Evolutionary conservation across 2,329 filamentous ascomycete genomes (phyloP).

Genomic region (Tolypocladium capitatum): DNA sequence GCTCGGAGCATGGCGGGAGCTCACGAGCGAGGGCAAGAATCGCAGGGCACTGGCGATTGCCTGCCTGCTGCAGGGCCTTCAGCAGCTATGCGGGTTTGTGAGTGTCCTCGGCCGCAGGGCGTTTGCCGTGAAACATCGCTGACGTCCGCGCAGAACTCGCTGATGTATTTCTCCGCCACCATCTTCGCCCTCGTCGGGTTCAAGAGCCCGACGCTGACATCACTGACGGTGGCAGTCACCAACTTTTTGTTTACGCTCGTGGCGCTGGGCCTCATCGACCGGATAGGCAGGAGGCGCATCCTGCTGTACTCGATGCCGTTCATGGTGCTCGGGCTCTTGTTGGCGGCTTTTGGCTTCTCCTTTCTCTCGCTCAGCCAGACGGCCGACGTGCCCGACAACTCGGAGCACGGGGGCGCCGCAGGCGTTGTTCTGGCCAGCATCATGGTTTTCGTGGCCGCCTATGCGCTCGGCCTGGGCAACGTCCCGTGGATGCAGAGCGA

Average conservation of each 20-base stretch:
- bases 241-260: constrained; percentile 71
- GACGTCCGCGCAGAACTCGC: constrained; percentile 47
- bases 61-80: constrained; percentile 72
- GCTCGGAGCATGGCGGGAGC: constrained; percentile 36
- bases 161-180: constrained; percentile 86
- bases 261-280: constrained; percentile 66
- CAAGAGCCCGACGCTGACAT: constrained; percentile 63
- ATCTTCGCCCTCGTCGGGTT: constrained; percentile 72
- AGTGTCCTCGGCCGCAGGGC: constrained; percentile 15
- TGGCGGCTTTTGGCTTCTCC: constrained; percentile 61
- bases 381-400: constrained; percentile 5
- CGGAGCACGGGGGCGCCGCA: constrained; percentile 23
- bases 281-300: constrained; percentile 64
- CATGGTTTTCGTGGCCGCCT: constrained; percentile 72
- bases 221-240: constrained; percentile 66
- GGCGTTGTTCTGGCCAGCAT: constrained; percentile 58
- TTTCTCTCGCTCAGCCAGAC: constrained; percentile 36
- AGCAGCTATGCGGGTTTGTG: constrained; percentile 79
- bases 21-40: constrained; percentile 47
- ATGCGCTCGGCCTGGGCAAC: constrained; percentile 78
- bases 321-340: constrained; percentile 61
- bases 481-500: constrained; percentile 96
- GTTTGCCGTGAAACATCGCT: neutral
- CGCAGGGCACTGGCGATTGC: constrained; percentile 70
- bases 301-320: constrained; percentile 72